Evolutionary conservation across 495 filamentous ascomycete species (phyloP).

Genomic region (Tetracladium marchalianum): DNA sequence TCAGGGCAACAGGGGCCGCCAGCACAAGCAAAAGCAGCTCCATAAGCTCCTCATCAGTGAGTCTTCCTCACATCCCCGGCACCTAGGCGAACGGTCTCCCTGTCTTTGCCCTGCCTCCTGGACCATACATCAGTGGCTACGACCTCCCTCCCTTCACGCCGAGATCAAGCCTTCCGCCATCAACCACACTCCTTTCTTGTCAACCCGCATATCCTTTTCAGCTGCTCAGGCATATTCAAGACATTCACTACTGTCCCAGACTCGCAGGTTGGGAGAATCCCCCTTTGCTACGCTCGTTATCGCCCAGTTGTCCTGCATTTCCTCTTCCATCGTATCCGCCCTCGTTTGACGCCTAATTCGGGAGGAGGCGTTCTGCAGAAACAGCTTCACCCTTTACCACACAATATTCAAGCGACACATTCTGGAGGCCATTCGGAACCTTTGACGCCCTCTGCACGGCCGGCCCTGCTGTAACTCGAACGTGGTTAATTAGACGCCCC

Average conservation of each 20-base stretch:
- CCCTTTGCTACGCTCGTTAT: conserved; percentile 21
- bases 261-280: neutral
- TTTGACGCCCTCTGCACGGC: conserved; percentile 9
- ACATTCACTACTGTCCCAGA: too few species aligned
- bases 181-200: conserved; percentile 19
- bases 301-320: conserved; percentile 3
- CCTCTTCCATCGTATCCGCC: conserved; percentile 8
- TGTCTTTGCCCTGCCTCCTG: neutral
- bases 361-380: conserved; percentile 5
- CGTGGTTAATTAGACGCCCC: conserved; percentile 3
- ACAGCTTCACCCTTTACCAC: conserved; percentile 10
- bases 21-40: too few species aligned
- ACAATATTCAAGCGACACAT: conserved; percentile 13
- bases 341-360: conserved; percentile 12
- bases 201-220: conserved; percentile 3
- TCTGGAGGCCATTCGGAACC: conserved; percentile 9
- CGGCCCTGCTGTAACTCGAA: conserved; percentile 13
- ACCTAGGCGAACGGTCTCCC: conserved; percentile 5
- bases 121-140: conserved; percentile 2
- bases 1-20: neutral
- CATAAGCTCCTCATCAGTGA: neutral
- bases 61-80: neutral
- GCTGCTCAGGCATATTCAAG: conserved; percentile 11
- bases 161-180: conserved; percentile 13
- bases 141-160: conserved; percentile 5